Conservation (phyloP, 2,329 filamentous ascomycete genomes). For the Boeremia exigua region DNA sequence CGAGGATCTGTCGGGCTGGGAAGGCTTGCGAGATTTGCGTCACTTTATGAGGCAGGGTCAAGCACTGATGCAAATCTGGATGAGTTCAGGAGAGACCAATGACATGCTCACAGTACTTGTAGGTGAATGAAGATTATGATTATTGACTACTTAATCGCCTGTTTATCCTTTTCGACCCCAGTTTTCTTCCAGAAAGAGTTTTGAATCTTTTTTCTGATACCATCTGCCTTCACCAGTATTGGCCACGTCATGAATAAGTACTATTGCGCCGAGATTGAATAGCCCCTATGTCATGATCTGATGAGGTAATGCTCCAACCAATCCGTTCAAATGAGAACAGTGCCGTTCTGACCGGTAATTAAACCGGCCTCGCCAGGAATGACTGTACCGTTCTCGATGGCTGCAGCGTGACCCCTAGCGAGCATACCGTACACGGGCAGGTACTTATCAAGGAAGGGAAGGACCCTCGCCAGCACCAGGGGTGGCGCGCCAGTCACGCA, state of each 20-base stretch:
- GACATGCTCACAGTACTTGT: not conserved
- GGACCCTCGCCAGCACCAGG: slow-evolving; percentile 59
- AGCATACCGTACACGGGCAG: slow-evolving; percentile 69
- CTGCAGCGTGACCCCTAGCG: slow-evolving; percentile 66
- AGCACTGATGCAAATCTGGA: not conserved
- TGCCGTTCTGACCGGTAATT: slow-evolving; percentile 28
- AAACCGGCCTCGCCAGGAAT: slow-evolving; percentile 59
- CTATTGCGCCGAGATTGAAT: not conserved
- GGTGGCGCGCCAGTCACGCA: slow-evolving; percentile 71
- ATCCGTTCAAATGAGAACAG: slow-evolving; percentile 16
- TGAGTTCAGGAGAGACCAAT: too few species aligned
- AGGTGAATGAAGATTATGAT: not conserved
- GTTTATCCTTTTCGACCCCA: too few species aligned
- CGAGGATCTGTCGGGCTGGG: not conserved
- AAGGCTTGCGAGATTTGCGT: not conserved
- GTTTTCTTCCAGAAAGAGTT: not conserved
- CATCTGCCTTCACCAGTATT: not conserved
- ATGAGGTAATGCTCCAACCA: too few species aligned
- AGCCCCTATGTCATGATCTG: too few species aligned
- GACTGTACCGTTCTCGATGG: slow-evolving; percentile 66
- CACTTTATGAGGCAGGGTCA: not conserved
- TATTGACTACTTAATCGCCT: not conserved
- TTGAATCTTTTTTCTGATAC: not conserved
- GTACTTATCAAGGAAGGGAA: slow-evolving; percentile 70
- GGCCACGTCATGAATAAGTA: not conserved